Evolutionary conservation across 148 eudicot genomes (phyloP).

Genomic region (Chenopodium suecicum): DNA sequence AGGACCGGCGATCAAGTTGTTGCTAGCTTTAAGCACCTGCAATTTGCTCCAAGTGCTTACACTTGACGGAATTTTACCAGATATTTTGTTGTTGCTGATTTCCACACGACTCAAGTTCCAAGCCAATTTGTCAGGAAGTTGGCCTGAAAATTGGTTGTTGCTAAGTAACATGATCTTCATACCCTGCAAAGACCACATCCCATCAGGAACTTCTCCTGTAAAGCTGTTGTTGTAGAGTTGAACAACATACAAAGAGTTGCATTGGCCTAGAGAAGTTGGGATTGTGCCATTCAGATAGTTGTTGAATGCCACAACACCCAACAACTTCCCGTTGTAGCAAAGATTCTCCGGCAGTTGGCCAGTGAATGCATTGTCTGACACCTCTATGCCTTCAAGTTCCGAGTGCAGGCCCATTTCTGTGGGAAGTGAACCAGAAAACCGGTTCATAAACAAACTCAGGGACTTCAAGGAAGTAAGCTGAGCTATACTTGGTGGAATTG

Average conservation of each 20-base stretch:
- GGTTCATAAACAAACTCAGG: slow-evolving; percentile 42
- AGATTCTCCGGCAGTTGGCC: slow-evolving; percentile 65
- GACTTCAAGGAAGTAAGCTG: slow-evolving; percentile 30
- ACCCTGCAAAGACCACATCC: slow-evolving; percentile 44
- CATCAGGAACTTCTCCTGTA: slow-evolving; percentile 60
- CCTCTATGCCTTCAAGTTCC: slow-evolving; percentile 52
- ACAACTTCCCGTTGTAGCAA: slow-evolving; percentile 39
- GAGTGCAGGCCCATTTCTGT: slow-evolving; percentile 60
- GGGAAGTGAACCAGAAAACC: slow-evolving; percentile 53
- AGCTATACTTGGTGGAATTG: slow-evolving; percentile 46
- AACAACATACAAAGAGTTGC: slow-evolving; percentile 36
- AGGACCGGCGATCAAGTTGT: slow-evolving; percentile 50
- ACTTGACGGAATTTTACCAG: slow-evolving; percentile 51
- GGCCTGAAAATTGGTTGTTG: slow-evolving; percentile 51
- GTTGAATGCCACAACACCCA: slow-evolving; percentile 53
- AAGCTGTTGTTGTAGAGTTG: slow-evolving; percentile 46
- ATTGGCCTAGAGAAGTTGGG: slow-evolving; percentile 53
- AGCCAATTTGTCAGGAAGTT: slow-evolving; percentile 43
- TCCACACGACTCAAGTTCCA: slow-evolving; percentile 49
- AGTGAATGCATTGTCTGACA: slow-evolving; percentile 50
- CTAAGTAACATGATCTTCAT: slow-evolving; percentile 38
- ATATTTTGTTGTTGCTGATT: slow-evolving; percentile 55
- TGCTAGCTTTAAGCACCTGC: slow-evolving; percentile 48
- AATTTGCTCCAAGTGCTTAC: slow-evolving; percentile 45
- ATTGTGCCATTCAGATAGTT: slow-evolving; percentile 57